phyloP scores from a whole-genome alignment of 257 asterid species.

The Craterostigma plantagineum region DNA sequence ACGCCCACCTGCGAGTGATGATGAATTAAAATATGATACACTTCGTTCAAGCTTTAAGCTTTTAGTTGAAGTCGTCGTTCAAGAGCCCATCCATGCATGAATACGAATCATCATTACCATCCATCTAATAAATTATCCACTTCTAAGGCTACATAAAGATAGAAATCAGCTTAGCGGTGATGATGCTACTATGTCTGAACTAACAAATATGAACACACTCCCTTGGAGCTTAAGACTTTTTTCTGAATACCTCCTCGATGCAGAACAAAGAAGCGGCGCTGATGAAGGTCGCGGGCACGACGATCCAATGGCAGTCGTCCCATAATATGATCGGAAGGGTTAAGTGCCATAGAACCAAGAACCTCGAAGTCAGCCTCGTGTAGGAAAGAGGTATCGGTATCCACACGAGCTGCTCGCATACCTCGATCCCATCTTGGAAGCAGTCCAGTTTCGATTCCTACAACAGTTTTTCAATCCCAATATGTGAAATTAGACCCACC shows the following conservation, averaged over 20 bases:
- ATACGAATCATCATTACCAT: too few species aligned
- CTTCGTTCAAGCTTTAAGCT: background rate
- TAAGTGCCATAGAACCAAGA: constrained; percentile 94
- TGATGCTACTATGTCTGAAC: too few species aligned
- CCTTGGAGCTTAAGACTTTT: too few species aligned
- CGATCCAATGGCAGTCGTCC: constrained; percentile 98
- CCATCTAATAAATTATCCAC: too few species aligned
- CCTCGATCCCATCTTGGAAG: constrained; percentile 72
- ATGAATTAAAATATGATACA: too few species aligned
- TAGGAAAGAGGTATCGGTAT: constrained; percentile 88
- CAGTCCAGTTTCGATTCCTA: constrained; percentile 77
- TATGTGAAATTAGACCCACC: too few species aligned
- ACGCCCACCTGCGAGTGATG: constrained; percentile 88
- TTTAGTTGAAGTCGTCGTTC: background rate
- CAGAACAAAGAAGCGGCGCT: constrained; percentile 93
- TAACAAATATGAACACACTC: too few species aligned
- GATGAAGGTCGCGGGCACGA: constrained; percentile 87
- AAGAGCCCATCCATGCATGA: constrained; percentile 1
- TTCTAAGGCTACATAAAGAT: too few species aligned
- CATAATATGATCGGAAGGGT: constrained; percentile 90
- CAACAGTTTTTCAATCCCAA: constrained; percentile 1
- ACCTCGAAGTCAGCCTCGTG: constrained; percentile 88
- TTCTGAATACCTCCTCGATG: constrained; percentile 97
- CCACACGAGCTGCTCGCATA: constrained; percentile 75
- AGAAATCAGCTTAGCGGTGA: too few species aligned